Evolutionary conservation across 345 rosid genomes (phyloP).

Genomic region (Moringa oleifera): DNA sequence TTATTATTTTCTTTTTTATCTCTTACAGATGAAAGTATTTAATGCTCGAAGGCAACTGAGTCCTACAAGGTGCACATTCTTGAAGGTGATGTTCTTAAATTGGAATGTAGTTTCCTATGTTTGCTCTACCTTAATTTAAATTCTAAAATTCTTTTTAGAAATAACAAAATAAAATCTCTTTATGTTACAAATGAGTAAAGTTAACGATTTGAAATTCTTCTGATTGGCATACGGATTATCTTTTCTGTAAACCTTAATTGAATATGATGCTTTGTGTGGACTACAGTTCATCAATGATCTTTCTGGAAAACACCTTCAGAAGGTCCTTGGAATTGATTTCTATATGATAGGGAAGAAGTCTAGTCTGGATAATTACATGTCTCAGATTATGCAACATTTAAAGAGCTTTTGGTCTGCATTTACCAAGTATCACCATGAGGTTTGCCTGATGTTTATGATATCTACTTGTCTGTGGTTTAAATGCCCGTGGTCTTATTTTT

Average conservation of each 20-base stretch:
- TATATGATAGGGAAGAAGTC: slow-evolving; percentile 20
- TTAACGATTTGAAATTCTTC: neutral
- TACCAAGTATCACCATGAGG: slow-evolving; percentile 74
- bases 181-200: too few relatives aligned
- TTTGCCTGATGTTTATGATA: too few relatives aligned
- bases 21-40: slow-evolving; percentile 34
- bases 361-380: slow-evolving; percentile 22
- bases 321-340: slow-evolving; percentile 23
- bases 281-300: slow-evolving; percentile 34
- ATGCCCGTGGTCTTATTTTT: neutral
- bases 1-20: neutral
- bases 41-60: slow-evolving; percentile 29
- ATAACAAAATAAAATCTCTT: too few relatives aligned
- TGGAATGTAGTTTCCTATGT: slow-evolving; percentile 1
- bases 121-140: neutral
- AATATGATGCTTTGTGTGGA: slow-evolving; percentile 14
- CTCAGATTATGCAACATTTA: slow-evolving; percentile 30
- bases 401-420: slow-evolving; percentile 34
- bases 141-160: neutral
- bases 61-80: slow-evolving; percentile 39
- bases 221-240: slow-evolving; percentile 2
- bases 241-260: slow-evolving; percentile 3
- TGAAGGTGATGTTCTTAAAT: slow-evolving; percentile 36
- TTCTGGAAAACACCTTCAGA: slow-evolving; percentile 31
- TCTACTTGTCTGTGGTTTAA: too few relatives aligned